phyloP scores from a whole-genome alignment of 352 stramenopile species.

The Pythium aquatile region DNA sequence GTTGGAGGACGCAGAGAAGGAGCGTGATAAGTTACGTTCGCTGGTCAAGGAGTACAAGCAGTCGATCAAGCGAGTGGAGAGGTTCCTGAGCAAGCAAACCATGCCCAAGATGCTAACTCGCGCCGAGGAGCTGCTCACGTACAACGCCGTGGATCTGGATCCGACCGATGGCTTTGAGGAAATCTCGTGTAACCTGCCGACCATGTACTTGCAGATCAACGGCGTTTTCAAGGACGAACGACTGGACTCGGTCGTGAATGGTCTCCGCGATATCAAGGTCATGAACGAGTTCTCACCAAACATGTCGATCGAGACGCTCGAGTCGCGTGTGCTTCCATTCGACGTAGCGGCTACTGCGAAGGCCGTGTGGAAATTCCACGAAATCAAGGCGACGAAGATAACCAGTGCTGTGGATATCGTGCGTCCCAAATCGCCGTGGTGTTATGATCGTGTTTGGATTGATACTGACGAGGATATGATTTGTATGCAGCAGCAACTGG shows the following conservation, averaged over 20 bases:
- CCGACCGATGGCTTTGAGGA: slow-evolving; percentile 4
- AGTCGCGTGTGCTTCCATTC: slow-evolving; percentile 16
- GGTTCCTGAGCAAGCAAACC: slow-evolving; percentile 9
- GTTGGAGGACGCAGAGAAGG: background rate
- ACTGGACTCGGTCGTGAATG: background rate
- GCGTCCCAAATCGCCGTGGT: background rate
- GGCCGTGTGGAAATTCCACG: slow-evolving; percentile 16
- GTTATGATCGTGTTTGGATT: background rate
- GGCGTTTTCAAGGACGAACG: slow-evolving; percentile 12
- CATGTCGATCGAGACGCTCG: slow-evolving; percentile 15
- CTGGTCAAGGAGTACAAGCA: slow-evolving; percentile 16
- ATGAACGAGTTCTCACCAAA: slow-evolving; percentile 5
- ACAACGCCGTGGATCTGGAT: background rate
- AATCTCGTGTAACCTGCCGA: slow-evolving; percentile 11
- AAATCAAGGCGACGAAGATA: slow-evolving; percentile 6
- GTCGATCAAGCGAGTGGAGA: slow-evolving; percentile 12
- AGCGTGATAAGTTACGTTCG: slow-evolving; percentile 11
- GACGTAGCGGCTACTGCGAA: slow-evolving; percentile 5
- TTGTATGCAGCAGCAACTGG: slow-evolving; percentile 3
- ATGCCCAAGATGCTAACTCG: background rate
- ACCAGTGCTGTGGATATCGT: background rate
- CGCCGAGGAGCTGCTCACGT: background rate
- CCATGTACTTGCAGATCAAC: slow-evolving; percentile 19
- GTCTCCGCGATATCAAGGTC: slow-evolving; percentile 4
- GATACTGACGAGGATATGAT: no score